A percentile compares a stretch with the other conserved stretches of the same genome.
These are phyloP conservation scores for Berberis thunbergii DNA, from an alignment of 164 flowering plant genomes.

Conservation along the genomic window DNA sequence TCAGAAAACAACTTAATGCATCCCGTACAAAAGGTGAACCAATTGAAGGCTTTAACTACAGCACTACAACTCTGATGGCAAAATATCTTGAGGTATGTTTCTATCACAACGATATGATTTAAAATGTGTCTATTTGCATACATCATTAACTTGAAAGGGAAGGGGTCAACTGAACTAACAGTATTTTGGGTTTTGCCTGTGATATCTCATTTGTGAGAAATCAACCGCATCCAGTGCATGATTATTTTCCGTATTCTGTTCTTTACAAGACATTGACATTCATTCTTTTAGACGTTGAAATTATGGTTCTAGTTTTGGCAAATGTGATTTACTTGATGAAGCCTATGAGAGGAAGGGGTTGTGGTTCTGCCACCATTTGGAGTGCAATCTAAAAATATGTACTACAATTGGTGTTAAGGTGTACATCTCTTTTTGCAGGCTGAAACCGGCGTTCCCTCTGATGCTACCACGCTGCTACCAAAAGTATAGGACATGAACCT, in stretches of 20 bases:
- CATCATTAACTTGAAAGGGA: no score
- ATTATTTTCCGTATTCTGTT: no score
- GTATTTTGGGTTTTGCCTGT: no score
- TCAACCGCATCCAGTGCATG: no score
- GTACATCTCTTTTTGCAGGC: slow-evolving; percentile 33
- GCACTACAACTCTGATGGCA: slow-evolving; percentile 53
- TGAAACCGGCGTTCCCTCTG: slow-evolving; percentile 36
- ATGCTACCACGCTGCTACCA: slow-evolving; percentile 40
- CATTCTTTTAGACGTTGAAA: neutral
- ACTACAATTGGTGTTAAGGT: neutral
- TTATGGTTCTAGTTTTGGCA: no score
- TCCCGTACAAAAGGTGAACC: slow-evolving; percentile 65
- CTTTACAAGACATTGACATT: no score
- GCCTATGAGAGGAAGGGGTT: no score
- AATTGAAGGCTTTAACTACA: slow-evolving; percentile 74
- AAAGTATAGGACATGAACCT: slow-evolving; percentile 4
- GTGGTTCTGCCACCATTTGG: no score
- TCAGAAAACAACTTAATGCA: slow-evolving; percentile 74
- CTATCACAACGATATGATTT: neutral
- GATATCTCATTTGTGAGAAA: no score
- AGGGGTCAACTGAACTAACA: no score
- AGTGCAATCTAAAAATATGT: neutral
- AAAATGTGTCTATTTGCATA: no score
- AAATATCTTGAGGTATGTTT: slow-evolving; percentile 67
- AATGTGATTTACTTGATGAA: no score